These are phyloP conservation scores for Chytriomyces confervae DNA, from an alignment of 192 early-diverging fungal species.

Conservation along the genomic window DNA sequence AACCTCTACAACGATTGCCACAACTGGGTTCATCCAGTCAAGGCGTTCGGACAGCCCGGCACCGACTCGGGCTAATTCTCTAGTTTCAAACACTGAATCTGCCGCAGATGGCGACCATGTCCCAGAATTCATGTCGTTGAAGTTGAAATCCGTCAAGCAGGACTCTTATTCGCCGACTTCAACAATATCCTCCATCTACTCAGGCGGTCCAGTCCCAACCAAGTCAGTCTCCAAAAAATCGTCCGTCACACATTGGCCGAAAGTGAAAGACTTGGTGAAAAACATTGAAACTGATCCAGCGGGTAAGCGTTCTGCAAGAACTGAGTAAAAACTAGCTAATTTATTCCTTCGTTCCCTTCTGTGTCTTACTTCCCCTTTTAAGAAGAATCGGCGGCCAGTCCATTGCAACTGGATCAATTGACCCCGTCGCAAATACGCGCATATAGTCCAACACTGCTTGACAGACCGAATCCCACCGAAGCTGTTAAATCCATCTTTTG, in stretches of 20 bases:
- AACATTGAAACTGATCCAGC: not conserved
- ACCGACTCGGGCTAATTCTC: too few relatives aligned
- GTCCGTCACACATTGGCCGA: conserved; percentile 4
- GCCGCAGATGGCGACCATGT: too few relatives aligned
- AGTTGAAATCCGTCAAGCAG: too few relatives aligned
- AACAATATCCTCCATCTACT: too few relatives aligned
- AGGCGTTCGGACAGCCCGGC: too few relatives aligned
- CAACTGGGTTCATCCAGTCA: too few relatives aligned
- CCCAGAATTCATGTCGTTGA: too few relatives aligned
- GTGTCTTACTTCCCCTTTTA: not conserved
- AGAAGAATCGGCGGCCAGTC: too few relatives aligned
- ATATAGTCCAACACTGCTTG: not conserved
- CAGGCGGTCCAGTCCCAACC: not conserved
- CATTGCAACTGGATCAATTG: not conserved
- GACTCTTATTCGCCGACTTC: too few relatives aligned
- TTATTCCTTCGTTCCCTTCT: not conserved
- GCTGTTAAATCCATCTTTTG: not conserved
- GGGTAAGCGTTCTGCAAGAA: too few relatives aligned
- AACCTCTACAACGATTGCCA: too few relatives aligned
- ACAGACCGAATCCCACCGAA: not conserved
- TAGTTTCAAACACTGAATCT: too few relatives aligned
- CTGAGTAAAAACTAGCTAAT: not conserved
- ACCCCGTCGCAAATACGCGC: not conserved
- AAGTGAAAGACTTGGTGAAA: conserved; percentile 12
- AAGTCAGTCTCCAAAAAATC: conserved; percentile 1